Evolutionary conservation across 768 basidiomycete species (phyloP), one percentile per base, ranked within the genome.

Genomic region (Lepiota brunneoincarnata): DNA sequence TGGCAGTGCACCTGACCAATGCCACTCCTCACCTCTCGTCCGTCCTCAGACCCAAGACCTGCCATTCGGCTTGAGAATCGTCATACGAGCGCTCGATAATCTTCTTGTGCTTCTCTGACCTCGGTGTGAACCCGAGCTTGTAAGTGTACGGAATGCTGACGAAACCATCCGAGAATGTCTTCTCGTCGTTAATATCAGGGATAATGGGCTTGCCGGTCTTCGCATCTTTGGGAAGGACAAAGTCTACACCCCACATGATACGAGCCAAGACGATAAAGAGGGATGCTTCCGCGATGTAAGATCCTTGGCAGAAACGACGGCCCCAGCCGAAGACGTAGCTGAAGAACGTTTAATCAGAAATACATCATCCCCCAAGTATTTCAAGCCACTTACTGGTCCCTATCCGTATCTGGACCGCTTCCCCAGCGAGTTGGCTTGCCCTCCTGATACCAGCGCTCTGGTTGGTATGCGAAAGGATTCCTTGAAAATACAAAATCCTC

Each of bases 391-490:
- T 26, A 63, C 59, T 64, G 63, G 44, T 64, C 63, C 49, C 63
- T 58, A 41, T 64, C 63, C 11, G 40, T 48, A 18, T 63, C 62
- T 12, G 67, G 63, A 3, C 62, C 63, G 43, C 59, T 59, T 26
- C 60, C 62, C 64, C 62, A 63, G 41, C 59, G 54, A 21, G 55
- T 58, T 14, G 62, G 54, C 23, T 61, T 55, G 21, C 56, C 59
- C 34, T 58, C 51, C 2, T 49, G 41, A 24, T 68, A 63, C 49
- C 71, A 73, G 20, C 72, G 64, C 41, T 72, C 70, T 1, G 71
- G 70, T 2, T 59, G 49, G 45, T 64, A 71, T 20, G 67, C 63
- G 2, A 57, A 59, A 10, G 69, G 62, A 15, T 63, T 64, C 2
- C 60, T 61, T 31, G 20, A 21, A 21, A 12, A 54, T 21, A 31